Conservation (phyloP, 345 rosid species). For the Citrus reticulata region DNA sequence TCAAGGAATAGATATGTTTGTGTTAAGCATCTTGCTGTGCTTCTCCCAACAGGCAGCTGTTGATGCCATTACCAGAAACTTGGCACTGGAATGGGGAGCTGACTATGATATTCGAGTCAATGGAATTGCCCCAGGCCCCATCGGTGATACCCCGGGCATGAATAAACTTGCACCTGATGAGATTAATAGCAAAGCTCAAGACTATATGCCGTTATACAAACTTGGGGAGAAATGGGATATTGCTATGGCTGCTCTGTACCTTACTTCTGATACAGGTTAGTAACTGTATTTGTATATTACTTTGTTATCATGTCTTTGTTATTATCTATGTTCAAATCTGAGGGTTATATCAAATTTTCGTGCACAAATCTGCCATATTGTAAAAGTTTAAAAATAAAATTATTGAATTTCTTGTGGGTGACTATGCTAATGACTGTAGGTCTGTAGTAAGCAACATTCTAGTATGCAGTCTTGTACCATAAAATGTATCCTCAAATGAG, state of each 20-base stretch:
- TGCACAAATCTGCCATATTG: background rate
- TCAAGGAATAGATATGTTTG: background rate
- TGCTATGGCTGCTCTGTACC: constrained; percentile 81
- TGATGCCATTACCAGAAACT: constrained; percentile 63
- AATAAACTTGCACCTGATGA: constrained; percentile 71
- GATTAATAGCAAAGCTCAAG: constrained; percentile 39
- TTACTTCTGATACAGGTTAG: constrained; percentile 65
- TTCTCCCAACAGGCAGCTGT: constrained; percentile 61
- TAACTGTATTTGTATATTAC: background rate
- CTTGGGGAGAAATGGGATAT: constrained; percentile 82
- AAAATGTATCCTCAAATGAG: background rate
- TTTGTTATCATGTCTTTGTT: background rate
- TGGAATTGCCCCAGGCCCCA: constrained; percentile 88
- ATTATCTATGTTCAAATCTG: background rate
- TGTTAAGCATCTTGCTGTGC: background rate
- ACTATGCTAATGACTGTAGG: background rate
- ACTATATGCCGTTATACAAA: constrained; percentile 52
- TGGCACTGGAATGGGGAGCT: constrained; percentile 84
- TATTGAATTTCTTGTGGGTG: too few relatives aligned
- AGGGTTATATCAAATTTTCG: background rate
- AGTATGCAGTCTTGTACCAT: background rate
- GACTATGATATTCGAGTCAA: constrained; percentile 59
- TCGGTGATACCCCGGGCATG: constrained; percentile 72
- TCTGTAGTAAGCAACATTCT: background rate
- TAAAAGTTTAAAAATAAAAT: too few relatives aligned